Evolutionary conservation across 495 filamentous ascomycete genomes (phyloP), one percentile per base, ranked within the genome.

Genomic region (Sordaria brevicollis): DNA sequence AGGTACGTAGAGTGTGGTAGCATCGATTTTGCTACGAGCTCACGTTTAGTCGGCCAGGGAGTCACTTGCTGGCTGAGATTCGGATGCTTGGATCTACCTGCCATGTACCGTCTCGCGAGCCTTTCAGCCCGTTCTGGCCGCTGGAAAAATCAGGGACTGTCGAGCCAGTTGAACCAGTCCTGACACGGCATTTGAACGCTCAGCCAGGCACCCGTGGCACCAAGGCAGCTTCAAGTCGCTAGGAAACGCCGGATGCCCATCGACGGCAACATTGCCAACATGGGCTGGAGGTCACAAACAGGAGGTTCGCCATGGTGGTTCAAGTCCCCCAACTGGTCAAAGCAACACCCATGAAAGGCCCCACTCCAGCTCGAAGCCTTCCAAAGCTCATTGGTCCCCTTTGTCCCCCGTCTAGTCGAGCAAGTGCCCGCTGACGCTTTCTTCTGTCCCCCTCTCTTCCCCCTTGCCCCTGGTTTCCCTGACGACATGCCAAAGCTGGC

Each of bases 401-500:
- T 62, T 62, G 49, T 62, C 49, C 49, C 25, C 29, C 49, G 49
- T 62, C 49, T 41, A 35, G 43, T 68, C 66, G 37, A 68, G 39
- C 38, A 35, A 33, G 35, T 38, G 49, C 34, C 39, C 31, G 25
- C 35, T 49, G 49, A 35, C 71, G 54, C 35, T 62, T 25, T 36
- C 67, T 69, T 31, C 62, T 35, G 37, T 67, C 49, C 36, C 49
- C 4, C 43, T 54, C 43, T 31, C 54, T 67, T 54, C 36, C 29
- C 15, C 36, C 35, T 35, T 33, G 10, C 54, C 73, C 68, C 70
- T 71, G 68, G 65, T 68, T 37, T 65, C 68, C 68, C 73, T 74
- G 73, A 74, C 73, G 73, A 74, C 73, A 74, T 74, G 62, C 36
- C 69, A 62, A 62, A 62, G 49, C 49, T 31, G 49, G 11, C 49